Conservation (phyloP, 306 rosid genomes). For the Pachyrhizus erosus region DNA sequence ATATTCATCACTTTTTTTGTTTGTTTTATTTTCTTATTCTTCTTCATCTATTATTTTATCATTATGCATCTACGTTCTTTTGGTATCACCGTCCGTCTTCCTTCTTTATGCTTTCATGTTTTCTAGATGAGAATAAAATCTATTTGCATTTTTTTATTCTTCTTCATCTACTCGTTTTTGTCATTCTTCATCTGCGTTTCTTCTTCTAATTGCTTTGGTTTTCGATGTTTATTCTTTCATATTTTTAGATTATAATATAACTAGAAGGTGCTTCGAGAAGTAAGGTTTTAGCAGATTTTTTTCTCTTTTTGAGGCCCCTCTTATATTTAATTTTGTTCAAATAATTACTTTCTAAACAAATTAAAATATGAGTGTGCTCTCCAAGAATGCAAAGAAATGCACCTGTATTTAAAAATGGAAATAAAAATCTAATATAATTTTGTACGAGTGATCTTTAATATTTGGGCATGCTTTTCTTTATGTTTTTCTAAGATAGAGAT, state of each 20-base stretch:
- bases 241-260: neutral
- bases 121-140: conserved; percentile 2
- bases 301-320: neutral
- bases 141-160: neutral
- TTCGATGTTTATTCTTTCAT: neutral
- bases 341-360: neutral
- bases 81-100: neutral
- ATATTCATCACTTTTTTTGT: neutral
- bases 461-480: too few species aligned
- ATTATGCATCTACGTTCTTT: neutral
- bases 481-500: too few species aligned
- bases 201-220: neutral
- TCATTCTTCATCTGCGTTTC: neutral
- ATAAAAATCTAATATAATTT: too few species aligned
- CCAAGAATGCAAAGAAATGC: neutral
- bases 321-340: neutral
- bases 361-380: neutral
- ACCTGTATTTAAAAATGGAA: neutral
- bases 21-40: neutral
- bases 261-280: neutral
- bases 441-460: too few species aligned
- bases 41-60: neutral
- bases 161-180: neutral
- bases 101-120: neutral
- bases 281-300: neutral